Evolutionary conservation across 2,329 filamentous ascomycete genomes (phyloP).

Genomic region (Graphilbum ipis-grandicollis): DNA sequence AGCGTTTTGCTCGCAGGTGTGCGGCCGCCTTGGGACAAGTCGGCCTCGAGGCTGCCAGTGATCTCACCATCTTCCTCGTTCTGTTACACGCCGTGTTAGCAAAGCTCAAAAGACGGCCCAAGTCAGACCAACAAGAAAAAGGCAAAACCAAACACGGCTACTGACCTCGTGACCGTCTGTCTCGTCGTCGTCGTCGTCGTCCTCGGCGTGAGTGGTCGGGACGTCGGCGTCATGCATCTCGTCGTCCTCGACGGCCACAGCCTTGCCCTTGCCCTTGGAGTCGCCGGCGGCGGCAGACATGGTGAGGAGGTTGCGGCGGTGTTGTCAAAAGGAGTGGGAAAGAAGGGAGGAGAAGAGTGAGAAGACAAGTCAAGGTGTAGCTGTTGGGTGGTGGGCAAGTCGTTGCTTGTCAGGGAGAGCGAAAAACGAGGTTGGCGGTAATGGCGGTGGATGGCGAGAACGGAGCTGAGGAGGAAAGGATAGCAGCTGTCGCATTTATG

Average conservation of each 20-base stretch:
- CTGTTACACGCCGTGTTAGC: not conserved
- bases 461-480: too few species aligned
- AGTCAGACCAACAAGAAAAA: not conserved
- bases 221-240: constrained; percentile 50
- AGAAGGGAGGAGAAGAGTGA: not conserved
- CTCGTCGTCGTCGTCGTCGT: constrained; percentile 51
- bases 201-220: constrained; percentile 52
- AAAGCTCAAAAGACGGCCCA: not conserved
- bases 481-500: too few species aligned
- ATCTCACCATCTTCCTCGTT: constrained; percentile 1
- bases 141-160: not conserved
- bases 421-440: too few species aligned
- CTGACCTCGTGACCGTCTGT: constrained; percentile 33
- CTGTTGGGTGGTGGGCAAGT: too few species aligned
- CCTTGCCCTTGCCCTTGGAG: constrained; percentile 42
- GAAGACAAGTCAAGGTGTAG: not conserved
- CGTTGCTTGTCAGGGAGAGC: too few species aligned
- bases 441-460: too few species aligned
- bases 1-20: not conserved
- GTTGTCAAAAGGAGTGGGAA: not conserved
- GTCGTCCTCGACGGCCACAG: constrained; percentile 30
- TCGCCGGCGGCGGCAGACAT: not conserved
- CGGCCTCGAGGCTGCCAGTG: not conserved
- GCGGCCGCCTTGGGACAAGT: not conserved
- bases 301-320: constrained; percentile 10